phyloP scores from a whole-genome alignment of 768 basidiomycete species.

The Pleurotus citrinopileatus region DNA sequence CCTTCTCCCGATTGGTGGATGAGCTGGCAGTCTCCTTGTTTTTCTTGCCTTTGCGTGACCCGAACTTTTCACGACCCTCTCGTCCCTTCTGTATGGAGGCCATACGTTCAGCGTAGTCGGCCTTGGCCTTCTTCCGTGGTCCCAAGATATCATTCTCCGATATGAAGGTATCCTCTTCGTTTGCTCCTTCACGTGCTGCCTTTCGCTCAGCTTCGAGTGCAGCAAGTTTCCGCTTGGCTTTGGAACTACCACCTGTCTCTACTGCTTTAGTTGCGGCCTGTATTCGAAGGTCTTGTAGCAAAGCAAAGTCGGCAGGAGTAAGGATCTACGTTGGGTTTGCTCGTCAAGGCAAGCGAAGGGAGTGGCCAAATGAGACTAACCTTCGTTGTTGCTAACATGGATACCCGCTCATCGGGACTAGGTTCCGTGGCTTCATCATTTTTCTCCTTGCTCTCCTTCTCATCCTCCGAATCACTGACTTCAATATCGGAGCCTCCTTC shows the following conservation, averaged over 20 bases:
- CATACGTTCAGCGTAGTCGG: conserved; percentile 91
- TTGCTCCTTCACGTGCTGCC: conserved; percentile 40
- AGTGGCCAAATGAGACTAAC: conserved; percentile 31
- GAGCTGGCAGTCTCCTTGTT: conserved; percentile 80
- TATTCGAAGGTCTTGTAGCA: conserved; percentile 85
- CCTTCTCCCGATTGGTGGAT: conserved; percentile 90
- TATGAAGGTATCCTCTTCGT: conserved; percentile 60
- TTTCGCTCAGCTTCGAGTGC: conserved; percentile 73
- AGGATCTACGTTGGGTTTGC: conserved; percentile 65
- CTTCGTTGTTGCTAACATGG: conserved; percentile 79
- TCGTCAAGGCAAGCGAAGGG: background rate
- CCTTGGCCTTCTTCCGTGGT: conserved; percentile 89
- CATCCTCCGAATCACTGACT: conserved; percentile 88
- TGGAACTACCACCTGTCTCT: conserved; percentile 65
- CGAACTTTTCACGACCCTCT: conserved; percentile 93
- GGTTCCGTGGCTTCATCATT: conserved; percentile 19
- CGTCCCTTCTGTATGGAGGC: conserved; percentile 90
- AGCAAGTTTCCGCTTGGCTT: conserved; percentile 87
- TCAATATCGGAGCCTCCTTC: conserved; percentile 66
- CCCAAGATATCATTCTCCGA: conserved; percentile 93
- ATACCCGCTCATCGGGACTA: conserved; percentile 36
- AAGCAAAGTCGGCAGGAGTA: conserved; percentile 93
- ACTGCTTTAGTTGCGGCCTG: conserved; percentile 73
- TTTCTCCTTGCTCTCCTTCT: conserved; percentile 46
- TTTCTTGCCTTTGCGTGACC: conserved; percentile 88